Conservation (phyloP, 2,329 filamentous ascomycete genomes). For the Exophiala lecanii-corni region DNA sequence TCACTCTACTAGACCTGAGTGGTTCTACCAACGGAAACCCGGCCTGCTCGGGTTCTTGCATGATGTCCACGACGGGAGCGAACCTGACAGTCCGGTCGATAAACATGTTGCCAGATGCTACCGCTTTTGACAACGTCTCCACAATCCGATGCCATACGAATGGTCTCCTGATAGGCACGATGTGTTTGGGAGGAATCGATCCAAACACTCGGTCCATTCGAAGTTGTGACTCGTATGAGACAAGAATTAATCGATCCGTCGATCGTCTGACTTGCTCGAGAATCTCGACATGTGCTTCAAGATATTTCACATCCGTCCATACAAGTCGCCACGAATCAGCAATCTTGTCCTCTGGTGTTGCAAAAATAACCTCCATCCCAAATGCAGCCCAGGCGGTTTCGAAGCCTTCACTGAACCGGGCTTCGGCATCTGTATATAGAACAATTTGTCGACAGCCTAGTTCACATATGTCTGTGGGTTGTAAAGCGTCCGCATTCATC, state of each 20-base stretch:
- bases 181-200: slow-evolving; percentile 21
- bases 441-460: slow-evolving; percentile 12
- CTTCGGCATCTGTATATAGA: slow-evolving; percentile 18
- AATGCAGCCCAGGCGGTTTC: slow-evolving; percentile 27
- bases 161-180: slow-evolving; percentile 28
- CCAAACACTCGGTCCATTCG: slow-evolving; percentile 24
- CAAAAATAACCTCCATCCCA: slow-evolving; percentile 22
- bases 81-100: slow-evolving; percentile 27
- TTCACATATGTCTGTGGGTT: neutral
- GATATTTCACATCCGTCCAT: slow-evolving; percentile 26
- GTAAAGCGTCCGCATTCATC: neutral
- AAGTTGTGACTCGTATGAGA: slow-evolving; percentile 28
- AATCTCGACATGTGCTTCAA: slow-evolving; percentile 21
- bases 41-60: slow-evolving; percentile 15
- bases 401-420: slow-evolving; percentile 24
- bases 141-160: slow-evolving; percentile 30
- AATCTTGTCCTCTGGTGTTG: slow-evolving; percentile 21
- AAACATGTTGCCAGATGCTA: slow-evolving; percentile 9
- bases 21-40: slow-evolving; percentile 13
- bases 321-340: slow-evolving; percentile 26
- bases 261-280: slow-evolving; percentile 22
- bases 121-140: slow-evolving; percentile 19
- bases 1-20: slow-evolving; percentile 38
- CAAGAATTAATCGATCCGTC: slow-evolving; percentile 25
- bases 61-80: slow-evolving; percentile 26